Evolutionary conservation across 2,329 filamentous ascomycete species (phyloP).

Genomic region (Aspergillus cejpii): DNA sequence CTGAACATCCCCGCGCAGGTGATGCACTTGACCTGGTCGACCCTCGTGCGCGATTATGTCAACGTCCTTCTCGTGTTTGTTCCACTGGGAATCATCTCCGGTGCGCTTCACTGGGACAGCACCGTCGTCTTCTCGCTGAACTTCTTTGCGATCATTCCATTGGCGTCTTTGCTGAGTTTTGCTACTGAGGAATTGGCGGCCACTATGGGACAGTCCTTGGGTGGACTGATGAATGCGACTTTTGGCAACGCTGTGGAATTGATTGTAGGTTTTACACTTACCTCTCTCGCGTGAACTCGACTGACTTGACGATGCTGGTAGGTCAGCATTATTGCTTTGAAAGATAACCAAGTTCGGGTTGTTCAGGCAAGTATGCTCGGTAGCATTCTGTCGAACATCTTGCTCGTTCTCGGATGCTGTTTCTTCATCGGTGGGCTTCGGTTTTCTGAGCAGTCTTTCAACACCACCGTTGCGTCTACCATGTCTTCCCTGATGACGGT

Average conservation of each 20-base stretch:
- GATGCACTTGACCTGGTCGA: constrained; percentile 39
- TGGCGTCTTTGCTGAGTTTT: constrained; percentile 57
- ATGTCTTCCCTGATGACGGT: constrained; percentile 66
- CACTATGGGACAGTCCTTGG: constrained; percentile 56
- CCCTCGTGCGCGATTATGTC: constrained; percentile 47
- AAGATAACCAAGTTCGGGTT: constrained; percentile 79
- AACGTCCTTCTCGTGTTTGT: constrained; percentile 59
- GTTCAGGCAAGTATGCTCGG: constrained; percentile 98
- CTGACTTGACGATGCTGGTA: constrained; percentile 31
- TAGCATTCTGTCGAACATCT: constrained; percentile 87
- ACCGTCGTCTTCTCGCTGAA: constrained; percentile 56
- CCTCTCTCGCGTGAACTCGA: too few relatives aligned
- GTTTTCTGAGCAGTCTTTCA: constrained; percentile 60
- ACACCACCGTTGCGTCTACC: constrained; percentile 46
- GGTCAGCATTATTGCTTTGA: constrained; percentile 88
- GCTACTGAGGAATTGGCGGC: constrained; percentile 58
- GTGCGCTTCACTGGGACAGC: constrained; percentile 53
- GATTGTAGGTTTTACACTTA: constrained; percentile 64
- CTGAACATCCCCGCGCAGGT: constrained; percentile 37
- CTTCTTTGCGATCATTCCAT: constrained; percentile 58
- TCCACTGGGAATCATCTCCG: constrained; percentile 56
- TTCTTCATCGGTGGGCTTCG: constrained; percentile 68
- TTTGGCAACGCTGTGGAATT: constrained; percentile 62
- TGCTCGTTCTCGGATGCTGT: constrained; percentile 77
- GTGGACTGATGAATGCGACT: constrained; percentile 59